These are phyloP conservation scores for Hamamelis virginiana DNA, from an alignment of 164 flowering plant species.

Conservation along the genomic window DNA sequence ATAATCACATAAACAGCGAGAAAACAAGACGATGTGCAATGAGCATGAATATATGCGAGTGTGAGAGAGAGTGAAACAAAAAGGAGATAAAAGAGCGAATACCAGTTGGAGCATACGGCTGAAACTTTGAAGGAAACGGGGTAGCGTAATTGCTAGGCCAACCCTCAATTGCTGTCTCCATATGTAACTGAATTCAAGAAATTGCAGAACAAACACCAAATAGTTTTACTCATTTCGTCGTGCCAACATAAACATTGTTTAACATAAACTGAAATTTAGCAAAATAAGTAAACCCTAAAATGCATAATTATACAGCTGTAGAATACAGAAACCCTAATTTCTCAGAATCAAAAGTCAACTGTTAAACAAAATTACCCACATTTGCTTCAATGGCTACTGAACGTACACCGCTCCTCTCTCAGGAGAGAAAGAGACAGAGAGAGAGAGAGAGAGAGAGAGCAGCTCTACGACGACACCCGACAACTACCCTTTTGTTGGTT, in stretches of 20 bases:
- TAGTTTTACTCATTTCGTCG: background rate
- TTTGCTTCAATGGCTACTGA: background rate
- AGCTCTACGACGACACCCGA: too few species aligned
- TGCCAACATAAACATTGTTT: too few species aligned
- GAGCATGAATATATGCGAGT: too few species aligned
- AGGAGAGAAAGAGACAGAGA: background rate
- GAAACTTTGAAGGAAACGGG: background rate
- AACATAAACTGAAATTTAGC: too few species aligned
- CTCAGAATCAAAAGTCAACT: background rate
- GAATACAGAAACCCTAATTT: background rate
- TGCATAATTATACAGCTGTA: background rate
- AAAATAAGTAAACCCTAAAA: background rate
- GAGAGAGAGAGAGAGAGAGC: too few species aligned
- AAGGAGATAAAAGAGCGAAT: background rate
- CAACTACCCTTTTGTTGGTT: too few species aligned
- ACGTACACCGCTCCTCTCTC: background rate
- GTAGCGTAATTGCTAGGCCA: background rate
- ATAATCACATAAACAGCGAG: too few species aligned
- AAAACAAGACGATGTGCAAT: too few species aligned
- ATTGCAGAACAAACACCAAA: background rate
- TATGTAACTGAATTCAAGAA: background rate
- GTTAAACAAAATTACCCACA: background rate
- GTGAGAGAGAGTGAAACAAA: background rate
- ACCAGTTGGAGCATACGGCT: background rate
- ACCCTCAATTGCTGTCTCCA: conserved; percentile 2